Base-by-base conservation (phyloP, 345 rosid species). In the Eucalyptus curtisii region DNA sequence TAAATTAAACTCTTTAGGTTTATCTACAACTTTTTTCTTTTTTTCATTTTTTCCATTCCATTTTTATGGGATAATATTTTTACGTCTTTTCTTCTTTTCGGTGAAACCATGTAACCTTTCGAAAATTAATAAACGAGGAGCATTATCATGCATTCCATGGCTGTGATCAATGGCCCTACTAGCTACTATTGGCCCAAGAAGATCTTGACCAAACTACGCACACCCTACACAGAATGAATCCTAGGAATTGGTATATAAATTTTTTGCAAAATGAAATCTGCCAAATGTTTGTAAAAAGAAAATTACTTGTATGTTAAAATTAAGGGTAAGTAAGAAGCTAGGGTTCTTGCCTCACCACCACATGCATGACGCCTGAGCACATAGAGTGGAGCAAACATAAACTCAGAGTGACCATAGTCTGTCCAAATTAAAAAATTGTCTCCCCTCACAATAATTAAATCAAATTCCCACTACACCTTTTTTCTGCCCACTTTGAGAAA, bases 401-500 rank as follows among this genome's bases (percentile, higher is more conserved):
- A 86, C 49, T 45, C 27, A 20, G 44, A 49, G 17, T 50, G 48
- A 33, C 10, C 79, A 30, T 89, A 90, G 47, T 64, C 87, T 91
- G 44, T 85, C 89, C 88, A 42, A n/a, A 49, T 25, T 53, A 20
- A 25, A 40, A 30, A n/a, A 55, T 33, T 22, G 49, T 71, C 20
- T 25, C 33, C 68, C 57, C 61, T 53, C 57, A 42, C 40, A 49
- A 85, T 87, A 90, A 92, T 90, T 88, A 85, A 91, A 92, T 92
- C 91, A 95, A 90, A 94, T 92, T 86, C 90, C 91, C 90, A 92
- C 95, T 92, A 5, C 45, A 71, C 45, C 94, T 94, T 94, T 94
- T 92, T 93, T 93, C 95, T 88, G 86, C 94, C 98, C 96, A 94
- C 99, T 97, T 94, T 96, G 93, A 93, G 94, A 94, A 91, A 97